Evolutionary conservation across 2,329 filamentous ascomycete genomes (phyloP), one percentile per base, ranked within the genome.

Genomic region (Daldinia sp.): DNA sequence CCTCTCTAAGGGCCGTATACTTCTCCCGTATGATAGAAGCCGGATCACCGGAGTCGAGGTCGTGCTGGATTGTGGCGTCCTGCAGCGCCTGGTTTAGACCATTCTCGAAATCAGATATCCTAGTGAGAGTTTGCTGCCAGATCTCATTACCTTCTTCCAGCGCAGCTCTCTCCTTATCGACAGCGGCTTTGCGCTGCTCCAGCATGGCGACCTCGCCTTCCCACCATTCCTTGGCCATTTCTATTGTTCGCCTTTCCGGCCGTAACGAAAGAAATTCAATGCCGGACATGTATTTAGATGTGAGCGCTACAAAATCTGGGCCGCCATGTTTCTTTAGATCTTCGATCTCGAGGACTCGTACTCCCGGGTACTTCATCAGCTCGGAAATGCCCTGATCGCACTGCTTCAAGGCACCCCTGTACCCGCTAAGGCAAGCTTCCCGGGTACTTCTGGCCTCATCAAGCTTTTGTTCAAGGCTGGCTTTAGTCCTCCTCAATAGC

Each of bases 161-260:
- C 1, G 90, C 91, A 3, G 80, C 76, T 15, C 83, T 83, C 65
- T 94, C 90, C 45, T 80, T 81, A 27, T 87, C 82, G 1, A 90
- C 85, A 23, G 83, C 81, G 7, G 77, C 71, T 64, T 85, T 86
- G 60, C 84, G 84, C 43, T 79, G 77, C 50, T 87, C 78, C 2
- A 91, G 77, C 0, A 85, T 77, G 1, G 77, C 77, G 1, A 88
- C 79, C 68, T 93, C 90, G 4, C 83, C 82, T 55, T 85, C 82
- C 87, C 89, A 93, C 82, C 90, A 91, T 11, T 88, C 83, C 61
- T 82, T 85, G 0, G 90, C 90, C 87, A 93, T 89, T 11, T 86
- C 85, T 1, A 89, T 73, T 0, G 90, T 93, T 47, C 90, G 81
- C 15, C 89, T 82, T 68, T 89, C 86, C 0, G 87, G 83, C 0